Percentiles rank a stretch among this genome's conserved stretches.
Evolutionary conservation across 768 basidiomycete species (phyloP).

Genomic region (Candolleomyces aberdarensis): DNA sequence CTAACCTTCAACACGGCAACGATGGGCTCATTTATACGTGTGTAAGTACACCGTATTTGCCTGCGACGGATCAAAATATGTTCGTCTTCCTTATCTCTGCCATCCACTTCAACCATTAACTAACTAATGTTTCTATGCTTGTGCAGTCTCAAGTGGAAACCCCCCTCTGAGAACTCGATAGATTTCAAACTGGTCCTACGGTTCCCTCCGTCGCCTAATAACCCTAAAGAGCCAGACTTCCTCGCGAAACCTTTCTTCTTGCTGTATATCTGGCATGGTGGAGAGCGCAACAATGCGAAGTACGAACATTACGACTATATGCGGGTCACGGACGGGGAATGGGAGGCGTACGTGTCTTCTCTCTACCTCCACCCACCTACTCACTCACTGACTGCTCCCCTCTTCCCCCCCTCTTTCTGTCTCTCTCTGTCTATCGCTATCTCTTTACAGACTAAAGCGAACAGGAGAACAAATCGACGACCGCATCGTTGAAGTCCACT

Average conservation of each 20-base stretch:
- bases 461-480: slow-evolving; percentile 89
- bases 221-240: slow-evolving; percentile 69
- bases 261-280: slow-evolving; percentile 81
- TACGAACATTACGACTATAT: slow-evolving; percentile 88
- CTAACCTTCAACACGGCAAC: slow-evolving; percentile 83
- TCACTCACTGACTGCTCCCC: neutral
- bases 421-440: neutral
- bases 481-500: slow-evolving; percentile 90
- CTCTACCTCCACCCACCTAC: too few species aligned
- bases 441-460: slow-evolving; percentile 64
- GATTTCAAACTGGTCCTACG: slow-evolving; percentile 96
- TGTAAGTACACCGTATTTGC: slow-evolving; percentile 78
- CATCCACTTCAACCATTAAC: neutral
- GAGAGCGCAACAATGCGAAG: slow-evolving; percentile 44
- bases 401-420: neutral
- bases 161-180: slow-evolving; percentile 94
- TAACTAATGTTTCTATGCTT: neutral
- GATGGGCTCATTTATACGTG: slow-evolving; percentile 98
- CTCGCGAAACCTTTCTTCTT: slow-evolving; percentile 78
- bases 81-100: slow-evolving; percentile 33
- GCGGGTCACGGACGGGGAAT: slow-evolving; percentile 84
- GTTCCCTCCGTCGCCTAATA: slow-evolving; percentile 65
- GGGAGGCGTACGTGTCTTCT: slow-evolving; percentile 72
- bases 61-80: slow-evolving; percentile 87
- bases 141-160: slow-evolving; percentile 95